A percentile compares a stretch with the other conserved stretches of the same genome.
These are phyloP conservation scores for Fusarium sp. DNA, from an alignment of 2,329 filamentous ascomycete genomes.

Conservation along the genomic window DNA sequence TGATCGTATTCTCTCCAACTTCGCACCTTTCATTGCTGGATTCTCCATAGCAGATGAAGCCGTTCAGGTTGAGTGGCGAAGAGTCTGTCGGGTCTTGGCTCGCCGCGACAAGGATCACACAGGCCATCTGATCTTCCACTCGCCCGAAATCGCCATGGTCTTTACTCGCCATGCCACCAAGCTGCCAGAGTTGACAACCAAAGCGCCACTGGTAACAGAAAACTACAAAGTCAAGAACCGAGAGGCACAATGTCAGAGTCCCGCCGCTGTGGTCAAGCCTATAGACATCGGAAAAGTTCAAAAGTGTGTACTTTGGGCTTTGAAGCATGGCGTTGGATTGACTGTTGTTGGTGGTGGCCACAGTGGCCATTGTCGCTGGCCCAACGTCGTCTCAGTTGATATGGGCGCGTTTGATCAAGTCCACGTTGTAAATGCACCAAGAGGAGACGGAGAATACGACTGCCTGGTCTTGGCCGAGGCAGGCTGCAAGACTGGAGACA, in stretches of 20 bases:
- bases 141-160: slow-evolving; percentile 61
- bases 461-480: slow-evolving; percentile 61
- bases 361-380: slow-evolving; percentile 66
- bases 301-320: slow-evolving; percentile 66
- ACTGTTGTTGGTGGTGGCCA: slow-evolving; percentile 69
- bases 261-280: slow-evolving; percentile 59
- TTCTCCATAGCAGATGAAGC: slow-evolving; percentile 51
- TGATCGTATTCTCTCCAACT: slow-evolving; percentile 59
- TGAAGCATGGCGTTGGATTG: slow-evolving; percentile 56
- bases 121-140: slow-evolving; percentile 58
- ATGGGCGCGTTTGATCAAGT: slow-evolving; percentile 67
- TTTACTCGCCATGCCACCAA: slow-evolving; percentile 60
- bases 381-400: slow-evolving; percentile 65
- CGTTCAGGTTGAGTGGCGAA: slow-evolving; percentile 58
- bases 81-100: slow-evolving; percentile 61
- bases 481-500: slow-evolving; percentile 68
- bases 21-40: slow-evolving; percentile 64
- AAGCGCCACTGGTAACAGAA: slow-evolving; percentile 52
- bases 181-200: slow-evolving; percentile 55
- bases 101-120: slow-evolving; percentile 51
- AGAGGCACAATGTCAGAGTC: slow-evolving; percentile 58
- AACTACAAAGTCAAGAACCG: slow-evolving; percentile 59
- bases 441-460: slow-evolving; percentile 20
- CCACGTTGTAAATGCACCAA: slow-evolving; percentile 51
- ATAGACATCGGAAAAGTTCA: slow-evolving; percentile 61